phyloP scores from a whole-genome alignment of 2,329 filamentous ascomycete genomes.

The Didymellaceae sp. region DNA sequence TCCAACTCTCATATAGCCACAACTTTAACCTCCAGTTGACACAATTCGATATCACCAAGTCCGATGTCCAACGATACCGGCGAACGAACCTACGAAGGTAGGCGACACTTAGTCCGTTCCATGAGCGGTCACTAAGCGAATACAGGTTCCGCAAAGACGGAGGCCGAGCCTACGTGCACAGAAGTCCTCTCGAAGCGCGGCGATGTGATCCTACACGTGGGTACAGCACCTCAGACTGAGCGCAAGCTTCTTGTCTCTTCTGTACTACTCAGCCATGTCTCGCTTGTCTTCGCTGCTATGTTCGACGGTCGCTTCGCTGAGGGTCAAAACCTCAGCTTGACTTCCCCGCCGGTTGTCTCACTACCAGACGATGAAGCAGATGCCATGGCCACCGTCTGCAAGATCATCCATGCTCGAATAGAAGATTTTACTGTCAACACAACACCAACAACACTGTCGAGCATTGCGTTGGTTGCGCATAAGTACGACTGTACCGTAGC shows the following conservation, averaged over 20 bases:
- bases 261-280: not conserved
- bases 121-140: not conserved
- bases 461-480: not conserved
- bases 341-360: not conserved
- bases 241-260: constrained; percentile 5
- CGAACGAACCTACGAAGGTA: not conserved
- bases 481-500: constrained; percentile 1
- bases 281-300: constrained; percentile 1
- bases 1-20: no score
- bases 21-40: no score
- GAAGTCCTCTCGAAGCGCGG: not conserved
- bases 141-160: not conserved
- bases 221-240: not conserved
- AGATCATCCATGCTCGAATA: constrained; percentile 18
- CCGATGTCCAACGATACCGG: no score
- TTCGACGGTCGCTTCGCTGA: not conserved
- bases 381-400: not conserved
- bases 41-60: no score
- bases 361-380: not conserved
- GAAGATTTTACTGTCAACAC: not conserved
- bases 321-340: not conserved
- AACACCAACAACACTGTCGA: not conserved
- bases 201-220: not conserved
- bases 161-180: no score
- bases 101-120: not conserved